Evolutionary conservation across 2,329 filamentous ascomycete genomes (phyloP).

Genomic region (Hypoxylon sp.): DNA sequence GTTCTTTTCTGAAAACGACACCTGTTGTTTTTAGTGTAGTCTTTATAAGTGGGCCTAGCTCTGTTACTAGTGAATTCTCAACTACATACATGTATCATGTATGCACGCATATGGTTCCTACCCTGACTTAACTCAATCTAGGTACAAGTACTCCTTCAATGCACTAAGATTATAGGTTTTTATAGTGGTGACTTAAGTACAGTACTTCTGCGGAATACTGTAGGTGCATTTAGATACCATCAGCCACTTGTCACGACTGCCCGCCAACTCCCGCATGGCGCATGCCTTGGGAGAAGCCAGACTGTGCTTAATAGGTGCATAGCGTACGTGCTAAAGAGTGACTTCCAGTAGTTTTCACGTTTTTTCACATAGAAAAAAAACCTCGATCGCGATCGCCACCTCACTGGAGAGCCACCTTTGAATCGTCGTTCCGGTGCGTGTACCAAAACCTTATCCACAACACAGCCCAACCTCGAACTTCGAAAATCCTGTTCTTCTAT

Average conservation of each 20-base stretch:
- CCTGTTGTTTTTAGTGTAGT: conserved; percentile 36
- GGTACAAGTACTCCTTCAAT: conserved; percentile 21
- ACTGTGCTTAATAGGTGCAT: conserved; percentile 30
- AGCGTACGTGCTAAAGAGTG: conserved; percentile 15
- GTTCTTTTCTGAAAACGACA: conserved; percentile 36
- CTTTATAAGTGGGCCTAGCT: conserved; percentile 33
- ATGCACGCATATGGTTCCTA: not conserved
- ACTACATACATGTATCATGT: not conserved
- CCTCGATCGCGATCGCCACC: conserved; percentile 46
- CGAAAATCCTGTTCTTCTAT: conserved; percentile 46
- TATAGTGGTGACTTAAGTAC: conserved; percentile 10
- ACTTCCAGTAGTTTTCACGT: conserved; percentile 12
- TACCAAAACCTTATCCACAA: conserved; percentile 45
- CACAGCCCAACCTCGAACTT: conserved; percentile 41
- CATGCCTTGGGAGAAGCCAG: conserved; percentile 6
- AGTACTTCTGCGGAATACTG: conserved; percentile 18
- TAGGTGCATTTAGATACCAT: conserved; percentile 9
- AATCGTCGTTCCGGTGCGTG: conserved; percentile 41
- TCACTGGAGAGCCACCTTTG: conserved; percentile 32
- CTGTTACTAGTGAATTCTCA: conserved; percentile 8
- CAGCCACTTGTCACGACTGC: conserved; percentile 28
- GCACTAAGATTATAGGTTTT: conserved; percentile 4
- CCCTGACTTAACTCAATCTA: not conserved
- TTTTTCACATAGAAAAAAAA: conserved; percentile 22
- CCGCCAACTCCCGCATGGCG: conserved; percentile 27